phyloP scores from a whole-genome alignment of 148 eudicot genomes.

The Cornus controversa region DNA sequence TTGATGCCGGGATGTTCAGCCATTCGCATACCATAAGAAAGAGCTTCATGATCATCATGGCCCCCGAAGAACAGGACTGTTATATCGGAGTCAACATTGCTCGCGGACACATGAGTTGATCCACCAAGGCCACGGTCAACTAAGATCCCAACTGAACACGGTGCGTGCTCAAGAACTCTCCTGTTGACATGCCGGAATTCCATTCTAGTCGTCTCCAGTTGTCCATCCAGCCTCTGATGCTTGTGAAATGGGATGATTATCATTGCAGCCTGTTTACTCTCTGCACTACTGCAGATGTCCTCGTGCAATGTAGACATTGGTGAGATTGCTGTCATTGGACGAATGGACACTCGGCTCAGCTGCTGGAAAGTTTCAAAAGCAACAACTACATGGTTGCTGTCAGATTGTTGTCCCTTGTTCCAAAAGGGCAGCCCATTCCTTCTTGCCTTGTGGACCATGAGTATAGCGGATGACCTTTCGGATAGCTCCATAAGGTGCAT shows the following conservation, averaged over 20 bases:
- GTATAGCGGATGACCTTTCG: slow-evolving; percentile 79
- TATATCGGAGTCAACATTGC: slow-evolving; percentile 60
- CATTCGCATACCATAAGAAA: slow-evolving; percentile 66
- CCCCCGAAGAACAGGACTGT: slow-evolving; percentile 67
- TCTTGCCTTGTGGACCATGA: slow-evolving; percentile 77
- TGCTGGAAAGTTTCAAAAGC: slow-evolving; percentile 80
- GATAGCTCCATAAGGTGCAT: slow-evolving; percentile 90
- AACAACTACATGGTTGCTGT: slow-evolving; percentile 57
- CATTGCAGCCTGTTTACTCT: slow-evolving; percentile 53
- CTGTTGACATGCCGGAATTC: slow-evolving; percentile 54
- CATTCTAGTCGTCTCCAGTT: slow-evolving; percentile 58
- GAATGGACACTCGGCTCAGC: slow-evolving; percentile 55
- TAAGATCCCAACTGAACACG: slow-evolving; percentile 73
- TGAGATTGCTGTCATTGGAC: slow-evolving; percentile 76
- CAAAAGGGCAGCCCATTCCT: slow-evolving; percentile 73
- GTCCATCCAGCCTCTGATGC: slow-evolving; percentile 68
- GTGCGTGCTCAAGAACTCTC: slow-evolving; percentile 51
- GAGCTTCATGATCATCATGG: slow-evolving; percentile 73
- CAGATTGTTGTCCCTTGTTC: slow-evolving; percentile 41
- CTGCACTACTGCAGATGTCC: slow-evolving; percentile 67
- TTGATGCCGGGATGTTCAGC: slow-evolving; percentile 81
- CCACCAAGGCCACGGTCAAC: slow-evolving; percentile 91
- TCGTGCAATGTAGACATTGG: slow-evolving; percentile 58
- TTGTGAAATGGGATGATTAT: slow-evolving; percentile 75
- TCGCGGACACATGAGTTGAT: slow-evolving; percentile 61